These are phyloP conservation scores for Aspergillus heteromorphus DNA, from an alignment of 495 filamentous ascomycete genomes.

Conservation along the genomic window DNA sequence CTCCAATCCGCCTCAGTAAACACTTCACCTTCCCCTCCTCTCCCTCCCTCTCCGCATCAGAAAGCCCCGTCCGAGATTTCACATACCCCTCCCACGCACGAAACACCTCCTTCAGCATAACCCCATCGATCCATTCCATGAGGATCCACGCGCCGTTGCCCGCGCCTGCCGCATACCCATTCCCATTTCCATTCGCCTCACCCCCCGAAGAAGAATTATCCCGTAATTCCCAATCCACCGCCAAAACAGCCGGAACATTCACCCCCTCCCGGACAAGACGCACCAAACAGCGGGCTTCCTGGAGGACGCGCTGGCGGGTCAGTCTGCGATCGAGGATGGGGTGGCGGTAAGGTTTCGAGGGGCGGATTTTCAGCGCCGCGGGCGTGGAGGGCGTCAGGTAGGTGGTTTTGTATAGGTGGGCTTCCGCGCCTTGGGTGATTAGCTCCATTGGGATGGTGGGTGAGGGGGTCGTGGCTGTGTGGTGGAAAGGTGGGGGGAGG, in stretches of 20 bases:
- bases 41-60: conserved; percentile 18
- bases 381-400: conserved; percentile 65
- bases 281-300: conserved; percentile 79
- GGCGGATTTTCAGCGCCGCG: conserved; percentile 87
- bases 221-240: conserved; percentile 54
- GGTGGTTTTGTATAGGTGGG: conserved; percentile 81
- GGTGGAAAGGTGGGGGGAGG: conserved; percentile 62
- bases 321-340: conserved; percentile 82
- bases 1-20: conserved; percentile 69
- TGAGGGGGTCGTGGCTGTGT: conserved; percentile 28
- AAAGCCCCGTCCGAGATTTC: conserved; percentile 5
- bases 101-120: conserved; percentile 59
- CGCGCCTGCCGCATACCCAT: conserved; percentile 26
- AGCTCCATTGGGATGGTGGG: conserved; percentile 46
- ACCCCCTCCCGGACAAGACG: conserved; percentile 73
- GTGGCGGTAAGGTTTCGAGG: conserved; percentile 88
- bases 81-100: conserved; percentile 55
- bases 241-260: conserved; percentile 69
- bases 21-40: conserved; percentile 41
- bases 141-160: conserved; percentile 72
- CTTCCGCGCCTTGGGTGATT: conserved; percentile 91
- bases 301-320: conserved; percentile 76
- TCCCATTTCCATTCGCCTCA: conserved; percentile 24
- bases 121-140: conserved; percentile 87
- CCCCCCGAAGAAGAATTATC: not conserved